These are phyloP conservation scores for cucumber (Cucumis sativus) DNA, from an alignment of 306 rosid genomes.

Conservation along the genomic window DNA sequence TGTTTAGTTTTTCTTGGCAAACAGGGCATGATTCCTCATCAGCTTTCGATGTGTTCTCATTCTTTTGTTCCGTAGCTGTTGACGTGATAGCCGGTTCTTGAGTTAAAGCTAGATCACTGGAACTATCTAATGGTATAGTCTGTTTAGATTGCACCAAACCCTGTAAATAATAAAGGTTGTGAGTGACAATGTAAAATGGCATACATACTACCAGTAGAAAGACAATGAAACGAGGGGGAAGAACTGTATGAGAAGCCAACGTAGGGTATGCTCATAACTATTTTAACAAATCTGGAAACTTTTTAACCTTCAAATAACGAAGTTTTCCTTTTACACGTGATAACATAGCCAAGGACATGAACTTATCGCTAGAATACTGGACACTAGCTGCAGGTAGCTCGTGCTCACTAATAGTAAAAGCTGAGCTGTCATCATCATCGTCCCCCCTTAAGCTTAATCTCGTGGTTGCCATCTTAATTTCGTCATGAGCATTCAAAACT, in stretches of 20 bases:
- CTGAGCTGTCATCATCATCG: constrained; percentile 57
- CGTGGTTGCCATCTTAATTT: constrained; percentile 83
- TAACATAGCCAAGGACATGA: constrained; percentile 47
- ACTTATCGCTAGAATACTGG: constrained; percentile 64
- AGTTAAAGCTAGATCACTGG: constrained; percentile 27
- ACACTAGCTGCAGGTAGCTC: constrained; percentile 62
- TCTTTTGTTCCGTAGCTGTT: constrained; percentile 31
- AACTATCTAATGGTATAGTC: constrained; percentile 29
- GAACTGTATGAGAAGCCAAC: not conserved
- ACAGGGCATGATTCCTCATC: constrained; percentile 78
- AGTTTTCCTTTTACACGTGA: constrained; percentile 75
- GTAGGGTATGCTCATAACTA: not conserved
- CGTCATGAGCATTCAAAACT: constrained; percentile 82
- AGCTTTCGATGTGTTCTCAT: constrained; percentile 22
- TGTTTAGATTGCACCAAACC: constrained; percentile 74
- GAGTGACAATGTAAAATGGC: constrained; percentile 7
- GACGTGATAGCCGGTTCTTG: constrained; percentile 26
- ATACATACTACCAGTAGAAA: not conserved
- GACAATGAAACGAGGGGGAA: no score
- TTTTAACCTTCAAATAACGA: constrained; percentile 70
- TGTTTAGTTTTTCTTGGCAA: constrained; percentile 74
- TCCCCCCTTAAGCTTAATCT: constrained; percentile 51
- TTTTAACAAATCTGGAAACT: not conserved
- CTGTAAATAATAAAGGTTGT: constrained; percentile 30
- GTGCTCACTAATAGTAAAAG: constrained; percentile 52